Evolutionary conservation across 441 rosid species (phyloP), one percentile per base, ranked within the genome.

Genomic region (Breynia disticha): DNA sequence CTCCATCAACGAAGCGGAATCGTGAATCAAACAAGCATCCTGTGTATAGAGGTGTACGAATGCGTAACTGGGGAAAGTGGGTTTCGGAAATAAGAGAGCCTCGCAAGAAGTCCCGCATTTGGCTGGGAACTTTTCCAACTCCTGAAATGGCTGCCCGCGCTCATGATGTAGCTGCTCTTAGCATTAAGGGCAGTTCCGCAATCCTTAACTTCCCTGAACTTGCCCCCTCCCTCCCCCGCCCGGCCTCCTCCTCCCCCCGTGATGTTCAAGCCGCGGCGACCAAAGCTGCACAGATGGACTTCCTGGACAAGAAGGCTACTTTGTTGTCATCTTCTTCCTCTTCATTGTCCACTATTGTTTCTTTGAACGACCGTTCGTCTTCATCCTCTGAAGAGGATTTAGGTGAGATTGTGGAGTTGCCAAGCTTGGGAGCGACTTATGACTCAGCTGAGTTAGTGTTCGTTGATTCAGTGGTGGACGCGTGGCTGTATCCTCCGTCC

Each of bases 141-240:
- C 96, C 96, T 8, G 97, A 90, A 72, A 90, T 84, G 97, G 95
- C 97, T 0, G 95, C 95, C 50, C 76, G 97, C 4, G 97, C 97
- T 8, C 97, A 90, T 59, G 97, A 90, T 60, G 95, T 83, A 1
- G 97, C 97, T 7, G 91, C 97, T 16, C 46, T 86, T 16, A 81
- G 80, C 67, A 79, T 90, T 62, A 86, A 90, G 48, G 95, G 95
- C 37, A 64, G 68, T 64, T 69, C 90, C 0, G 94, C 97, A 9
- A 84, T 84, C 54, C 89, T 90, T 54, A 90, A 86, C 71, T 90
- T 84, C 75, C 97, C 95, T 0, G 81, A 86, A 18, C 87, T 90
- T 11, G 79, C 79, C 0, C 52, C 63, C 15, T 66, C 67, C 4
- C 77, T 86, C 2, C 97, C 97, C 1, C 80, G 87, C 4, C 95